Percentiles rank a stretch among this genome's conserved stretches.
These are phyloP conservation scores for Dothiorella sarmentorum DNA, from an alignment of 2,329 filamentous ascomycete genomes.

Conservation along the genomic window DNA sequence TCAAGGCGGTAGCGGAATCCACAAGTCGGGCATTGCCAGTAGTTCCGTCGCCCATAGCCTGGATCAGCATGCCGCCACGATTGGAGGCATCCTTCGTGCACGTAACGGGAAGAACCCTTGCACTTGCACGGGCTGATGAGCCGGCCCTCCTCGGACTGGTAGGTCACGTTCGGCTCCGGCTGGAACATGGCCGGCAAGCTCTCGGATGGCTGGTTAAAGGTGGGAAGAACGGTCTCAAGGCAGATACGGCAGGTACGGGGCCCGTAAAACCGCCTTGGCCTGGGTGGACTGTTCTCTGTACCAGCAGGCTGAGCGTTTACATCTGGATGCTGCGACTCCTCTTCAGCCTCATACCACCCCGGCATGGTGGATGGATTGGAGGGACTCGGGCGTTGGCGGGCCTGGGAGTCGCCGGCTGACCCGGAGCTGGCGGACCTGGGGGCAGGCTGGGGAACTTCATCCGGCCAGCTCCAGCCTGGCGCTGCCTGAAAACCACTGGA, in stretches of 20 bases:
- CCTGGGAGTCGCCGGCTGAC: background rate
- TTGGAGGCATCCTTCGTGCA: slow-evolving; percentile 86
- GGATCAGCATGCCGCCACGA: slow-evolving; percentile 77
- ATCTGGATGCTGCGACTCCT: slow-evolving; percentile 18
- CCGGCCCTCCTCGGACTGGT: slow-evolving; percentile 71
- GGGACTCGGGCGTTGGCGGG: background rate
- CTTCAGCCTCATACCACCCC: slow-evolving; percentile 14
- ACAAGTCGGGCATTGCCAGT: slow-evolving; percentile 86
- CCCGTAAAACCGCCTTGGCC: slow-evolving; percentile 52
- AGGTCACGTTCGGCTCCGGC: slow-evolving; percentile 55
- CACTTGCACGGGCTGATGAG: slow-evolving; percentile 89
- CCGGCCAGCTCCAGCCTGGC: slow-evolving; percentile 48
- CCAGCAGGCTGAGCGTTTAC: background rate
- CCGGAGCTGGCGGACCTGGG: background rate
- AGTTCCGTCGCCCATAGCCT: slow-evolving; percentile 61
- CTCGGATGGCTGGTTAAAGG: slow-evolving; percentile 54
- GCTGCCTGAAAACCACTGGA: slow-evolving; percentile 38
- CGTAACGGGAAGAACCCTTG: slow-evolving; percentile 88
- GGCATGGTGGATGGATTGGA: background rate
- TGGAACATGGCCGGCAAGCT: slow-evolving; percentile 56
- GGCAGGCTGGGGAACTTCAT: slow-evolving; percentile 38
- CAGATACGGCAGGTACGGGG: slow-evolving; percentile 85
- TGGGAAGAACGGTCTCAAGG: slow-evolving; percentile 66
- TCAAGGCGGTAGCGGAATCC: slow-evolving; percentile 76
- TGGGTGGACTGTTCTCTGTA: background rate